A percentile compares a stretch with the other conserved stretches of the same genome.
phyloP scores from a whole-genome alignment of 768 basidiomycete species.

The Boletus rubroflammeus region DNA sequence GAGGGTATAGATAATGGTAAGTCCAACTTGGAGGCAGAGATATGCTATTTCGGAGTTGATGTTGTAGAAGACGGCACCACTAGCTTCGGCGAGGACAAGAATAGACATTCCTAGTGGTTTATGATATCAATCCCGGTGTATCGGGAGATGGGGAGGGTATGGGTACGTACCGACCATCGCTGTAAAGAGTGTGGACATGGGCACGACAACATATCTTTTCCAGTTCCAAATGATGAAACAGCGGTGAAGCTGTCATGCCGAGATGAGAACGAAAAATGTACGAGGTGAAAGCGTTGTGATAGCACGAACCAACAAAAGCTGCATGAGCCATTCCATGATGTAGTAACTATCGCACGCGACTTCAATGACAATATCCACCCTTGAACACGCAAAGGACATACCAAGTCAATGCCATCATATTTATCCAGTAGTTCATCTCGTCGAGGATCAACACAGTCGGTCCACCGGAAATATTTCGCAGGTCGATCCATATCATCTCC shows the following conservation, averaged over 20 bases:
- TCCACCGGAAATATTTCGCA: constrained; percentile 17
- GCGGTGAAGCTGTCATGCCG: constrained; percentile 10
- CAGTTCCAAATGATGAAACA: constrained; percentile 16
- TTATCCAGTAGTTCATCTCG: constrained; percentile 16
- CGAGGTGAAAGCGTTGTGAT: not conserved
- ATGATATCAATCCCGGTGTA: not conserved
- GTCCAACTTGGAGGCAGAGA: constrained; percentile 27
- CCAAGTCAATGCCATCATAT: constrained; percentile 19
- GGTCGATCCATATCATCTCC: constrained; percentile 33
- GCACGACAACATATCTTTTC: constrained; percentile 11
- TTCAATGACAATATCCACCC: not conserved
- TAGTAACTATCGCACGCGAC: constrained; percentile 16
- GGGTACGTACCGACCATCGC: constrained; percentile 13
- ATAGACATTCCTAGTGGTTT: constrained; percentile 15
- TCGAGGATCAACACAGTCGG: constrained; percentile 12
- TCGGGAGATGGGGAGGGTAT: not conserved
- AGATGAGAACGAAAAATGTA: not conserved
- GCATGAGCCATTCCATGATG: constrained; percentile 31
- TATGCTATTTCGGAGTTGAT: constrained; percentile 25
- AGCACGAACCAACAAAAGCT: constrained; percentile 17
- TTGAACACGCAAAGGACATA: constrained; percentile 2
- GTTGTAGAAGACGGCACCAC: constrained; percentile 14
- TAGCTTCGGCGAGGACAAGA: constrained; percentile 10
- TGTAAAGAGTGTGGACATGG: constrained; percentile 13
- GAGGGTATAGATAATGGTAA: constrained; percentile 31